Conservation (phyloP, 371 early-diverging fungal genomes). For the Capillidium rhysosporum region DNA sequence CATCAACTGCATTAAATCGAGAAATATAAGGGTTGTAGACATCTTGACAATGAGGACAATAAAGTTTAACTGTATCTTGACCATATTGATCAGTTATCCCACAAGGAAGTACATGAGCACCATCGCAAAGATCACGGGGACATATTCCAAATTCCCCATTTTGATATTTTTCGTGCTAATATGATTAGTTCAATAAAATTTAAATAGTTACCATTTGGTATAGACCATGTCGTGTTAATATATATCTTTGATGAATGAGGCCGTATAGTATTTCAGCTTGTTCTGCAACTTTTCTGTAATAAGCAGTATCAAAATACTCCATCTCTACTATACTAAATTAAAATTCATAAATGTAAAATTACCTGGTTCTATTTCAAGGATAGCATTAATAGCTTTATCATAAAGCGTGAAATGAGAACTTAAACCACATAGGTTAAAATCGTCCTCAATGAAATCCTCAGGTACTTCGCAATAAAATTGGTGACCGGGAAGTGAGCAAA, state of each 20-base stretch:
- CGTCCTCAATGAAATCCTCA: conserved; percentile 75
- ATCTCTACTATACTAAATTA: conserved; percentile 15
- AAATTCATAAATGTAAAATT: conserved; percentile 1
- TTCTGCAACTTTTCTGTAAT: conserved; percentile 15
- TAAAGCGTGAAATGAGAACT: conserved; percentile 60
- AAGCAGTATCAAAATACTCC: conserved; percentile 15
- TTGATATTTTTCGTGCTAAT: conserved; percentile 43
- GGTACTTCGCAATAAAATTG: conserved; percentile 73
- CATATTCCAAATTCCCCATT: conserved; percentile 69
- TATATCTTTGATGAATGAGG: conserved; percentile 64
- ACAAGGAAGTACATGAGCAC: conserved; percentile 55
- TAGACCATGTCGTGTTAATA: conserved; percentile 55
- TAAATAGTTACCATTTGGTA: conserved; percentile 37
- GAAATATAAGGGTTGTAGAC: conserved; percentile 62
- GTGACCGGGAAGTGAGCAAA: conserved; percentile 58
- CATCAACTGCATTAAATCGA: conserved; percentile 64
- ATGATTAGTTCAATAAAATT: neutral
- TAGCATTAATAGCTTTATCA: conserved; percentile 57
- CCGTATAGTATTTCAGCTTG: conserved; percentile 49
- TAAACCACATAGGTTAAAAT: conserved; percentile 84
- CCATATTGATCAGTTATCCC: conserved; percentile 53
- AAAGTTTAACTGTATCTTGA: conserved; percentile 40
- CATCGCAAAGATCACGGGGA: conserved; percentile 55
- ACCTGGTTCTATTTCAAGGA: conserved; percentile 64
- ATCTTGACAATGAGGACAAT: conserved; percentile 71